These are phyloP conservation scores for Solanum gandarillasii DNA, from an alignment of 257 asterid genomes.

Conservation along the genomic window DNA sequence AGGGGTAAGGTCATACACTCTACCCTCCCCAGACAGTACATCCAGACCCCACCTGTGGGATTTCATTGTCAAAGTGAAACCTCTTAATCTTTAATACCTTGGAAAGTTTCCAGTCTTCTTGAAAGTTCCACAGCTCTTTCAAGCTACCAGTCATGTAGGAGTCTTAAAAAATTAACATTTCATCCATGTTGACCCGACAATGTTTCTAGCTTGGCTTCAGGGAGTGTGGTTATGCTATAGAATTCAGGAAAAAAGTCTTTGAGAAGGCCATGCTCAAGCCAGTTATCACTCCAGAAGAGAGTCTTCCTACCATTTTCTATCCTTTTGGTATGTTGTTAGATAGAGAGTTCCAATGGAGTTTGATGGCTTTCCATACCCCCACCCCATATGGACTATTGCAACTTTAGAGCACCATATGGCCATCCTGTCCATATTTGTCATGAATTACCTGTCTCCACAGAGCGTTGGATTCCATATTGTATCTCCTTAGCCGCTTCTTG, in stretches of 20 bases:
- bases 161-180: background rate
- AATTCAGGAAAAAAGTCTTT: background rate
- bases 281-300: background rate
- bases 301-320: background rate
- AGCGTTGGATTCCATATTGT: background rate
- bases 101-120: background rate
- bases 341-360: background rate
- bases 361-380: background rate
- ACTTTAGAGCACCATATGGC: background rate
- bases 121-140: background rate
- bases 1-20: background rate
- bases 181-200: background rate
- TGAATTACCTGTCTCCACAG: background rate
- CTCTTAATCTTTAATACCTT: background rate
- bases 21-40: background rate
- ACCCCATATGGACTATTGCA: background rate
- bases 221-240: background rate
- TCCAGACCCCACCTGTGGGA: background rate
- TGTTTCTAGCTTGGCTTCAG: background rate
- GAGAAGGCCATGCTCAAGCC: background rate
- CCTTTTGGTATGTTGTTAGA: background rate
- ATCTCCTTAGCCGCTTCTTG: background rate
- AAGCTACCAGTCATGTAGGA: background rate
- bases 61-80: background rate
- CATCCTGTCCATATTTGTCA: background rate